Evolutionary conservation across 768 basidiomycete genomes (phyloP).

Genomic region (Phaffia australis): DNA sequence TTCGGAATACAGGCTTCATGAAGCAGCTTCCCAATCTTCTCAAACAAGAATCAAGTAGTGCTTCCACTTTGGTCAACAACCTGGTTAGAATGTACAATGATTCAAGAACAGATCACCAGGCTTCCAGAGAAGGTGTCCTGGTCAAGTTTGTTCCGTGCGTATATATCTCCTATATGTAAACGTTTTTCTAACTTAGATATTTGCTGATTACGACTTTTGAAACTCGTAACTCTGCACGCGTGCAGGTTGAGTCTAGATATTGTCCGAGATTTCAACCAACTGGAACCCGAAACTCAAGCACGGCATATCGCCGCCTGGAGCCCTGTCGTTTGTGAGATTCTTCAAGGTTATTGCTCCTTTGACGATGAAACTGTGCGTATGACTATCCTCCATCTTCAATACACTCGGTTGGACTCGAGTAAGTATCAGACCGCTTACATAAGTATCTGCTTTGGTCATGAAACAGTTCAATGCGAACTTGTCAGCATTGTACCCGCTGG

Average conservation of each 20-base stretch:
- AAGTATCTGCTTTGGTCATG: not conserved
- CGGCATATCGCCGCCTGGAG: slow-evolving; percentile 97
- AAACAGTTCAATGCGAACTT: slow-evolving; percentile 74
- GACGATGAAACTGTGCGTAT: slow-evolving; percentile 76
- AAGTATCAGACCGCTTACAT: not conserved
- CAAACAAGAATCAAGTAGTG: slow-evolving; percentile 96
- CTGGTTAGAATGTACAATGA: slow-evolving; percentile 90
- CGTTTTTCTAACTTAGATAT: not conserved
- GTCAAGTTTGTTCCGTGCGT: slow-evolving; percentile 61
- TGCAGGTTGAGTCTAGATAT: slow-evolving; percentile 74
- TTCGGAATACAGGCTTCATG: slow-evolving; percentile 73
- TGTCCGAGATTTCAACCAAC: slow-evolving; percentile 76
- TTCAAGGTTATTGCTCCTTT: slow-evolving; percentile 78
- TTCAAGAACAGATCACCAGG: slow-evolving; percentile 62
- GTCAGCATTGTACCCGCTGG: slow-evolving; percentile 79
- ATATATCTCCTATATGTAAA: slow-evolving; percentile 24
- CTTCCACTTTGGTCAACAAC: slow-evolving; percentile 84
- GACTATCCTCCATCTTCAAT: slow-evolving; percentile 21
- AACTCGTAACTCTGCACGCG: not conserved
- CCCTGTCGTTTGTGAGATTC: slow-evolving; percentile 91
- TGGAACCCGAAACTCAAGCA: slow-evolving; percentile 78
- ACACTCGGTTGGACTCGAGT: not conserved
- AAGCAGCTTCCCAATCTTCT: slow-evolving; percentile 94
- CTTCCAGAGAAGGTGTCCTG: slow-evolving; percentile 51
- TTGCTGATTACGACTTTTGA: not conserved